Percentiles rank a stretch among this genome's conserved stretches.
Evolutionary conservation across 257 asterid species (phyloP).

Genomic region (Primulina eburnea): DNA sequence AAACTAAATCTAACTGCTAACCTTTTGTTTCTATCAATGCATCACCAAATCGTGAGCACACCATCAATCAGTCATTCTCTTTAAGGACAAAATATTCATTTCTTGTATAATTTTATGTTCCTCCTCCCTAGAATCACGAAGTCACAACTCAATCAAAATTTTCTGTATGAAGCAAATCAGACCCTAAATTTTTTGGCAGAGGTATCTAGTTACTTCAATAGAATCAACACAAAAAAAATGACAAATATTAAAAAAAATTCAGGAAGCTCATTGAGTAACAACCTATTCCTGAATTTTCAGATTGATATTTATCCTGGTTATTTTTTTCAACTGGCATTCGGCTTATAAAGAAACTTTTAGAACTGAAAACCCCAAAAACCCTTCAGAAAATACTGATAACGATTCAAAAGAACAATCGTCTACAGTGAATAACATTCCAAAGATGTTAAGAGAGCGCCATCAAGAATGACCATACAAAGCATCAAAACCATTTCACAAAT

Average conservation of each 20-base stretch:
- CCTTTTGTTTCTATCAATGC: background rate
- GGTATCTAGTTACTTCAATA: background rate
- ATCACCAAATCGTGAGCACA: background rate
- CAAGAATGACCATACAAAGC: conserved; percentile 14
- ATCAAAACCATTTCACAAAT: conserved; percentile 21
- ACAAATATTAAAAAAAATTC: background rate
- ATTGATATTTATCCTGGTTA: background rate
- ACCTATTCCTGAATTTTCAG: background rate
- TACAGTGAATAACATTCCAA: conserved; percentile 1
- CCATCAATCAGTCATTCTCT: no score
- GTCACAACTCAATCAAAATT: background rate
- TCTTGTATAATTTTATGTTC: no score
- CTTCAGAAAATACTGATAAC: background rate
- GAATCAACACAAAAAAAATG: background rate
- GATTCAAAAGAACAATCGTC: background rate
- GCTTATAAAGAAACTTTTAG: background rate
- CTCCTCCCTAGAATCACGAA: background rate
- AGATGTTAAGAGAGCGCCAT: conserved; percentile 18
- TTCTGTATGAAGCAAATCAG: background rate
- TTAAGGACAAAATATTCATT: background rate
- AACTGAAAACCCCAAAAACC: background rate
- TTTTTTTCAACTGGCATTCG: background rate
- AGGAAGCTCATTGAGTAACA: background rate
- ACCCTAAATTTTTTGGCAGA: background rate
- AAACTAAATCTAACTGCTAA: background rate